Evolutionary conservation across 495 filamentous ascomycete species (phyloP), one percentile per base, ranked within the genome.

Genomic region (Copromyces sp.): DNA sequence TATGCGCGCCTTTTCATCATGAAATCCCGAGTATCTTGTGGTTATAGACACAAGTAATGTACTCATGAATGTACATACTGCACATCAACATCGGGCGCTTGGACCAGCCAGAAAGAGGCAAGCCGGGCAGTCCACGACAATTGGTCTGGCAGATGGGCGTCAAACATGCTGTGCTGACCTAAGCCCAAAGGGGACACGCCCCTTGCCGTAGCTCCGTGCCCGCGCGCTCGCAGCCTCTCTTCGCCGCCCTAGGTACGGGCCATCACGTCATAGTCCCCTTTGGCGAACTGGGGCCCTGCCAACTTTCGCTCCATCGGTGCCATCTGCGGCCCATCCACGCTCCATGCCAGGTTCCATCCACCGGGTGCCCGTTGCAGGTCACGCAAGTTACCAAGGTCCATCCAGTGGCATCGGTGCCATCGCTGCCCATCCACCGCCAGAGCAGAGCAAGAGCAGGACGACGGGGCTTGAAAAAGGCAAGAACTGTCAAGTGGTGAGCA

Each of bases 241-340:
- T 72, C 69, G 69, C 38, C 45, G 65, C 69, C 72, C 53, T 35
- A 65, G 53, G 69, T 40, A 32, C 44, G 42, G 38, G 69, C 47
- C 76, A 71, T 73, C 73, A 80, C 78, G 78, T 80, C 78, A 80
- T 80, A 76, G 77, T 76, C 70, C 71, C 75, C 70, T 68, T 77
- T 77, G 44, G 71, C 45, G 71, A 73, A 41, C 72, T 69, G 74
- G 74, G 74, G 61, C 38, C 61, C 70, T 76, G 75, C 77, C 78
- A 77, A 79, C 77, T 79, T 76, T 70, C 65, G 39, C 47, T 59
- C 47, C 47, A 59, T 59, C 47, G 42, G 42, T 44, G 42, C 42
- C 42, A 44, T n/a, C 42, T 44, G 42, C 42, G 16, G 42, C 42
- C 42, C 17, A 44, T 40, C 39, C 39, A 40, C 39, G 39, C 39